Conservation (phyloP, 2,329 filamentous ascomycete species). For the Byssothecium circinans region DNA sequence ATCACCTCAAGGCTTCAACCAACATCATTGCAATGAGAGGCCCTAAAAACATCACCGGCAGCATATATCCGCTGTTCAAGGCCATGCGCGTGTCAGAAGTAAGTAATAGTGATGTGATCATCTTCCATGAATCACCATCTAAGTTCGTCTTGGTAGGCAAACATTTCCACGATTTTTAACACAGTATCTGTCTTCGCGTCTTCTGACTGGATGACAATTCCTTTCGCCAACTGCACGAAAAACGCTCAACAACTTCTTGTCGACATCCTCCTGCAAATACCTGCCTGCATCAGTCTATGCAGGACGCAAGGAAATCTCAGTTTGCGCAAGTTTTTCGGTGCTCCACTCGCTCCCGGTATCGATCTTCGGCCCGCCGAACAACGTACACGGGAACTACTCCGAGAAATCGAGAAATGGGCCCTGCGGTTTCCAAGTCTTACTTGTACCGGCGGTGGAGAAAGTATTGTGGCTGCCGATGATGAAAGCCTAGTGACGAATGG, state of each 20-base stretch:
- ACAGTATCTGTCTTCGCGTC: conserved; percentile 29
- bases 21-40: conserved; percentile 38
- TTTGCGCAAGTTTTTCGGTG: conserved; percentile 24
- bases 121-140: background rate
- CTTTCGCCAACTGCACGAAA: conserved; percentile 24
- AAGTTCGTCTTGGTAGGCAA: conserved; percentile 15
- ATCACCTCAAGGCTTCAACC: conserved; percentile 30
- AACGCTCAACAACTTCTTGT: conserved; percentile 29
- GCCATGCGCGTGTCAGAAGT: conserved; percentile 34
- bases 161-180: conserved; percentile 31
- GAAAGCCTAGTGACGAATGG: conserved; percentile 7
- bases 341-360: conserved; percentile 6
- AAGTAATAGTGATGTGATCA: conserved; percentile 3
- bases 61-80: conserved; percentile 31
- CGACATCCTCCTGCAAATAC: conserved; percentile 33
- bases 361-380: conserved; percentile 11
- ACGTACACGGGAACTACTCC: conserved; percentile 19
- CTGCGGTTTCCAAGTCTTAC: conserved; percentile 22
- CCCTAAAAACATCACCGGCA: conserved; percentile 28
- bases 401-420: conserved; percentile 24
- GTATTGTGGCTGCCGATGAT: conserved; percentile 15
- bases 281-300: conserved; percentile 21
- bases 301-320: conserved; percentile 17
- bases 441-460: conserved; percentile 2
- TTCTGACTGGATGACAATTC: conserved; percentile 33